phyloP scores from a whole-genome alignment of 306 rosid species.

The Prunus mume region DNA sequence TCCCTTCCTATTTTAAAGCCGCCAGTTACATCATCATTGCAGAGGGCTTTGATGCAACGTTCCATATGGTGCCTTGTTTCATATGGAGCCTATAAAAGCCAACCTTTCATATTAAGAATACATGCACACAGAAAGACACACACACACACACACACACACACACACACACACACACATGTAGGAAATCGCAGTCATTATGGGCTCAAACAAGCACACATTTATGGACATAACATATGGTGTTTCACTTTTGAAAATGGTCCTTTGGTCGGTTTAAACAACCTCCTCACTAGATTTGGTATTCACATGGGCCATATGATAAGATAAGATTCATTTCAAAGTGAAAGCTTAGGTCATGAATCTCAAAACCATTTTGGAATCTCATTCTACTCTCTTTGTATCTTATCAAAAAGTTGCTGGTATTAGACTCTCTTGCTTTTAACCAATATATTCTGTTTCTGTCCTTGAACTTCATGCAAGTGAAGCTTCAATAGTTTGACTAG shows the following conservation, averaged over 20 bases:
- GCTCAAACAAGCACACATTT: not conserved
- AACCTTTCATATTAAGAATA: constrained; percentile 9
- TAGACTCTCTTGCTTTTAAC: too few species aligned
- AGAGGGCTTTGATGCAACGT: constrained; percentile 84
- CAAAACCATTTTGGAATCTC: not conserved
- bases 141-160: not conserved
- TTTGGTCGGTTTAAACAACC: too few species aligned
- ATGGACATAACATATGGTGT: not conserved
- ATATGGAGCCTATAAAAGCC: constrained; percentile 71
- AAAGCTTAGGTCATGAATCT: not conserved
- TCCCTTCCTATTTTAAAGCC: constrained; percentile 92
- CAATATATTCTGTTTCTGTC: too few species aligned
- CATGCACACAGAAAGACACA: not conserved
- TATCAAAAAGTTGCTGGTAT: not conserved
- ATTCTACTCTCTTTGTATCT: not conserved
- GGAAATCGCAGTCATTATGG: not conserved
- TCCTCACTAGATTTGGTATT: not conserved
- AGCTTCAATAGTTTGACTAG: too few species aligned
- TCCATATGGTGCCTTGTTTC: constrained; percentile 99
- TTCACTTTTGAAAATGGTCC: not conserved
- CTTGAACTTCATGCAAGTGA: too few species aligned
- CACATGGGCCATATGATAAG: not conserved
- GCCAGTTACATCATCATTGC: constrained; percentile 83
- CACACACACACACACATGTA: not conserved
- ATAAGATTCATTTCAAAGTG: not conserved